These are phyloP conservation scores for Colletotrichum sp. DNA, from an alignment of 2,329 filamentous ascomycete genomes.

Conservation along the genomic window DNA sequence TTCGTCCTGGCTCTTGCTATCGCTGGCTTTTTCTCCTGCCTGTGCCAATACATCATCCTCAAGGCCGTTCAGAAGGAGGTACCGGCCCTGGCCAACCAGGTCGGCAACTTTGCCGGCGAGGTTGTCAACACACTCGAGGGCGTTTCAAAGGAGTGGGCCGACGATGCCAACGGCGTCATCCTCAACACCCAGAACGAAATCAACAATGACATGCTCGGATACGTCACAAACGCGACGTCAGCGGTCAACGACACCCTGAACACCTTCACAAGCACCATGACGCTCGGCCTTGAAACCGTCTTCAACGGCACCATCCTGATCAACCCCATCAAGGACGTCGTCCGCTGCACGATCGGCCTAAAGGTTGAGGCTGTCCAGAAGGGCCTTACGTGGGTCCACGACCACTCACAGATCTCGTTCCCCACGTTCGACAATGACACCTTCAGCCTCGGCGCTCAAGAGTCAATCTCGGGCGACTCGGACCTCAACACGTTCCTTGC, in stretches of 20 bases:
- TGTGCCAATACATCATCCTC: conserved; percentile 84
- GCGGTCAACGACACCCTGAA: conserved; percentile 88
- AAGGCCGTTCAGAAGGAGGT: conserved; percentile 75
- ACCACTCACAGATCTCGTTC: conserved; percentile 83
- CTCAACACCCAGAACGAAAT: conserved; percentile 74
- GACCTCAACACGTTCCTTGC: conserved; percentile 75
- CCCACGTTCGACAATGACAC: conserved; percentile 80
- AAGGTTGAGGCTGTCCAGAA: conserved; percentile 86
- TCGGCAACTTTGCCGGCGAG: conserved; percentile 79
- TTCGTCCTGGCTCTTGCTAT: conserved; percentile 84
- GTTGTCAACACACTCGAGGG: conserved; percentile 76
- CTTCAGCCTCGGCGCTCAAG: conserved; percentile 79
- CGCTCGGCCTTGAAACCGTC: conserved; percentile 72
- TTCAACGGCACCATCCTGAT: conserved; percentile 86
- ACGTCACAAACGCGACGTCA: conserved; percentile 82
- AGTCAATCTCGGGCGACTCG: conserved; percentile 61
- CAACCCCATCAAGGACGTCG: conserved; percentile 77
- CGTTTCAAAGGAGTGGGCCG: conserved; percentile 78
- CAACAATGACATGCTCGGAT: conserved; percentile 84
- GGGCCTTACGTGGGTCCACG: conserved; percentile 91
- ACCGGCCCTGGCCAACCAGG: conserved; percentile 74
- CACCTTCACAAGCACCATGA: conserved; percentile 79
- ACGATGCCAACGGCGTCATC: conserved; percentile 76
- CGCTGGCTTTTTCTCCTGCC: conserved; percentile 80
- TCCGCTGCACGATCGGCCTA: conserved; percentile 85